Base-by-base conservation (phyloP, 163 green algal genomes). In the Picocystis sp. region DNA sequence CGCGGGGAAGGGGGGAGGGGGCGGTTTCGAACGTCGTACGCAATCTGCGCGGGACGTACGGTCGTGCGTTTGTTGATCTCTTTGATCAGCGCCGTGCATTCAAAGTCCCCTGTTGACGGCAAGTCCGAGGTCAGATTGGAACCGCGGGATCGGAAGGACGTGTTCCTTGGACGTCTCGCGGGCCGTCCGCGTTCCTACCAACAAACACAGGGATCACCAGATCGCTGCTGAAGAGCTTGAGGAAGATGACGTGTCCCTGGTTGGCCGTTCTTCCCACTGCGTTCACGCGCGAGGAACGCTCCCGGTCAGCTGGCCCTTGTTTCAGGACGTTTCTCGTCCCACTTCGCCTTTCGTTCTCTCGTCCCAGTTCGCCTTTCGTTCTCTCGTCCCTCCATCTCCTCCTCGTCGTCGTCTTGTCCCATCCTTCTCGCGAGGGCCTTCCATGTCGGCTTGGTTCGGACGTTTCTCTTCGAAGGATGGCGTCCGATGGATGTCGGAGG, bases 61-160 rank as follows among this genome's bases (percentile, higher is more conserved):
- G 51, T 43, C 10, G 25, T 29, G 45, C 61, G 65, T 43, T 70
- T 72, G 54, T 68, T 64, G 50, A 78, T 75, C 52, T 78, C 54
- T 44, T 69, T 72, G 13, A 75, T 34, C 25, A 78, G 52, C 1
- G 63, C 59, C 12, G 53, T 55, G 19, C 55, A 72, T 44, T 78
- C 70, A 45, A 66, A 74, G 33, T 75, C 67, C 3, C 67, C 63
- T 69, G 55, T 45, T 49, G 38, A 17, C 5, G 5, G 8, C 5
- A 38, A 38, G 35, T 3, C n/a, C 43, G 13, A 9, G 33, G 49
- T 23, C 22, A 22, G 47, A 44, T 53, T 6, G n/a, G 17, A 5
- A n/a, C 17, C 13, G 15, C n/a, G 17, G 17, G n/a, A 33, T 11
- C 3, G 47, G 5, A 11, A 14, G 24, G 47, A 34, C 47, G 47